Base-by-base conservation (phyloP, 805 yeast genomes). In the Sugiyamaella boreocaroliniensis region DNA sequence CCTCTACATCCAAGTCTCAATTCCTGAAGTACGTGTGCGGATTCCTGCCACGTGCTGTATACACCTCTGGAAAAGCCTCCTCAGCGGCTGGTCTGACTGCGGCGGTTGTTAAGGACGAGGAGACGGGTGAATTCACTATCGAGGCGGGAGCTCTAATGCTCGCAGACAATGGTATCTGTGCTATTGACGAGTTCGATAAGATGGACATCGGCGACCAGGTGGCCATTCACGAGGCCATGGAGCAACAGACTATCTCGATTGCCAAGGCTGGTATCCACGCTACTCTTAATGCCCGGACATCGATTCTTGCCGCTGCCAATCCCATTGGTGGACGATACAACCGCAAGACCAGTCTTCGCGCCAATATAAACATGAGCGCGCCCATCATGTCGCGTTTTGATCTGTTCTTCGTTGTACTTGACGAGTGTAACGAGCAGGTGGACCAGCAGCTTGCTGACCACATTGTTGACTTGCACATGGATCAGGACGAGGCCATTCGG, bases 201-300 rank as follows among this genome's bases (percentile, higher is more conserved):
- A 93, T 93, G 99, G 97, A 92, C 69, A 70, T 90, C 43, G 71
- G 83, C 1, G 98, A 93, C 71, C 98, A 93, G 71, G 98, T 93
- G 51, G 98, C 98, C 2, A 92, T 93, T 73, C 99, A 93, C 72
- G 99, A 93, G 73, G 99, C 98, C 20, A 93, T 93, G 99, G 99
- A 93, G 77, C 99, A 93, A 72, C 99, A 93, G 70, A 93, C 99
- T 0, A 93, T 93, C 60, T 90, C 97, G 14, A 93, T 93, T 64
- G 97, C 99, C 10, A 93, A 93, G 68, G 99, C 99, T 0, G 99
- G 99, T 65, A 93, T 93, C 58, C 97, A 93, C 65, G 98, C 99
- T 1, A 93, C 99, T 0, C 74, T 93, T 63, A 93, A 93, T 68
- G 99, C 99, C 1, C 79, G 99, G 64, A 89, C 99, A 0, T 89